Conservation (phyloP, 495 filamentous ascomycete genomes). For the Amniculicola lignicola region DNA sequence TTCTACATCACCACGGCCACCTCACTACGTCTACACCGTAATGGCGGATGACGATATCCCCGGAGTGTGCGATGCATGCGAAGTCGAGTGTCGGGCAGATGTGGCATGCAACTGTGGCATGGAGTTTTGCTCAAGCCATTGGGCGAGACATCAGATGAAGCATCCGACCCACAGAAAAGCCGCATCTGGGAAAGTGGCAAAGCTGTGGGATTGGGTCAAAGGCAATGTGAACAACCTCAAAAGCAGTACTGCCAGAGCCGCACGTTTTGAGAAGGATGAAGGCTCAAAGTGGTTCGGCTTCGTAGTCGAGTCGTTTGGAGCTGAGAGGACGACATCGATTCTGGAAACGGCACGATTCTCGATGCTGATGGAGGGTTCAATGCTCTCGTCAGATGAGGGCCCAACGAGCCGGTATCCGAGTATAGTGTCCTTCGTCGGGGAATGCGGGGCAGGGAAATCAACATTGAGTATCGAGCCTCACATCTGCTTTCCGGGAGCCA, state of each 20-base stretch:
- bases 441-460: slow-evolving; percentile 6
- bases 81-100: too few species aligned
- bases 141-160: too few species aligned
- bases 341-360: neutral
- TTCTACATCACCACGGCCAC: too few species aligned
- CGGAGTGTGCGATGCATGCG: too few species aligned
- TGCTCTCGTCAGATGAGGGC: neutral
- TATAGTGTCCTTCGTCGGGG: slow-evolving; percentile 11
- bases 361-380: neutral
- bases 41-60: too few species aligned
- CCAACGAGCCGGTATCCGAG: slow-evolving; percentile 1
- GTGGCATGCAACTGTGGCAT: too few species aligned
- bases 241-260: neutral
- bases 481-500: neutral
- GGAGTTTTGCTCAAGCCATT: too few species aligned
- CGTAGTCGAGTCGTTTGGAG: neutral
- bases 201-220: neutral
- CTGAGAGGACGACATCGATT: neutral
- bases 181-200: too few species aligned
- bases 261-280: neutral
- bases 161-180: too few species aligned
- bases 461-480: neutral
- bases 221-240: neutral
- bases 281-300: neutral
- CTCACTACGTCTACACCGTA: too few species aligned